These are phyloP conservation scores for Nothophytophthora sp. DNA, from an alignment of 352 stramenopile genomes.

Conservation along the genomic window DNA sequence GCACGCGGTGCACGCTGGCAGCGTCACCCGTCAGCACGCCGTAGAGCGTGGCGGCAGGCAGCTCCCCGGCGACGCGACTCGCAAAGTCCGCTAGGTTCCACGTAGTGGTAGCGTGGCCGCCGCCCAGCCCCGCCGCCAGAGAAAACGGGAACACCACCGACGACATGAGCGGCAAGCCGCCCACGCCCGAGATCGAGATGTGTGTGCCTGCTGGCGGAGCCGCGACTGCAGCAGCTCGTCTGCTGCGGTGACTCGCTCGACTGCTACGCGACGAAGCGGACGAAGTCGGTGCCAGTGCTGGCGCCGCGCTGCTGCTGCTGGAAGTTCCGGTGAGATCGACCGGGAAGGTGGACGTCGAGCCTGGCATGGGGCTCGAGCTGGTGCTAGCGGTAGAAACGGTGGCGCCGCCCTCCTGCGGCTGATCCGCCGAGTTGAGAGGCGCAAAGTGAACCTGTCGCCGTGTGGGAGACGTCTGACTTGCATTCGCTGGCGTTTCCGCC, in stretches of 20 bases:
- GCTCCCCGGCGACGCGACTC: constrained; percentile 41
- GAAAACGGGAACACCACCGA: constrained; percentile 62
- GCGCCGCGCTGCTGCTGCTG: background rate
- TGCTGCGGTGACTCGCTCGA: constrained; percentile 1
- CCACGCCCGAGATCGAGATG: constrained; percentile 38
- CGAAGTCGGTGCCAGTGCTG: background rate
- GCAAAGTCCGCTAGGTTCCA: constrained; percentile 69
- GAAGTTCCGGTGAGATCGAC: constrained; percentile 14
- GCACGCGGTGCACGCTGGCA: constrained; percentile 51
- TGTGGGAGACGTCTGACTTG: no score
- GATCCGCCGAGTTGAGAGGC: constrained; percentile 17
- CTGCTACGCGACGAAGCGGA: constrained; percentile 2
- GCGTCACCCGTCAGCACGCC: constrained; percentile 49
- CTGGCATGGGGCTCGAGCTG: background rate
- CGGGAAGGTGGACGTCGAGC: constrained; percentile 17
- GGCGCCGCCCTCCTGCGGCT: constrained; percentile 1
- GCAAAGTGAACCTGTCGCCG: constrained; percentile 21
- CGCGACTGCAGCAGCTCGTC: background rate
- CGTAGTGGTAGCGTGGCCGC: constrained; percentile 38
- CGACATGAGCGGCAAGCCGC: constrained; percentile 33
- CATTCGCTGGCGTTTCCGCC: no score
- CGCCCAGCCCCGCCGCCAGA: constrained; percentile 35
- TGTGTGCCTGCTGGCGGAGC: constrained; percentile 11
- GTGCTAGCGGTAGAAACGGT: background rate
- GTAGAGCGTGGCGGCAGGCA: constrained; percentile 55